Evolutionary conservation across 495 filamentous ascomycete genomes (phyloP).

Genomic region (Aspergillus olivimuriae): DNA sequence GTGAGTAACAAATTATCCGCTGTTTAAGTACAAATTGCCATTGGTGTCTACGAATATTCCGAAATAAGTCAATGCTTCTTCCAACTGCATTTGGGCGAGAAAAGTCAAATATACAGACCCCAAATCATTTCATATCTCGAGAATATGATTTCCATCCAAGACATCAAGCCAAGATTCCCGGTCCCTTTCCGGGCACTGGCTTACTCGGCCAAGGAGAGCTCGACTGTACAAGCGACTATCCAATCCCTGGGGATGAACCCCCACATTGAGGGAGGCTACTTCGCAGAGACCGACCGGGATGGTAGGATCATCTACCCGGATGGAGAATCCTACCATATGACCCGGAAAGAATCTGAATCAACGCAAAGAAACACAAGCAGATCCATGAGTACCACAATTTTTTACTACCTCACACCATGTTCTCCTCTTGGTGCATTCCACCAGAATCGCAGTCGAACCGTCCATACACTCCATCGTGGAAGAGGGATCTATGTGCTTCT

Average conservation of each 20-base stretch:
- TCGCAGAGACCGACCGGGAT: constrained; percentile 55
- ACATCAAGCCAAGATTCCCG: constrained; percentile 12
- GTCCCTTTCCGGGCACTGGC: background rate
- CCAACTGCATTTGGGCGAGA: too few species aligned
- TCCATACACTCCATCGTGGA: constrained; percentile 56
- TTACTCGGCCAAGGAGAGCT: constrained; percentile 25
- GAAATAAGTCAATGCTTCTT: too few species aligned
- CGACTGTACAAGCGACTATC: constrained; percentile 35
- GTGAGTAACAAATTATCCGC: too few species aligned
- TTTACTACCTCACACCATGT: constrained; percentile 54
- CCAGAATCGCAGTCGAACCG: constrained; percentile 49
- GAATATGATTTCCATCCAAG: constrained; percentile 6
- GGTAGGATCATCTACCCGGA: constrained; percentile 43
- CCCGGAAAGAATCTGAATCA: constrained; percentile 1
- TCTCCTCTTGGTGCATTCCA: constrained; percentile 54
- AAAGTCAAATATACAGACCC: too few species aligned
- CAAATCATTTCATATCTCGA: too few species aligned
- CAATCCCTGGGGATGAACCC: constrained; percentile 33
- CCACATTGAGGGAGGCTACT: constrained; percentile 63
- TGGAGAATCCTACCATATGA: background rate
- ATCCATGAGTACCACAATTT: constrained; percentile 41
- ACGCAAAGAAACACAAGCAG: constrained; percentile 3
- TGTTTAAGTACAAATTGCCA: too few species aligned
- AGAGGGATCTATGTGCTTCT: constrained; percentile 57
- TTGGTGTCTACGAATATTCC: too few species aligned